phyloP scores from a whole-genome alignment of 1,284 basidiomycete species.

The Papiliotrema flavescens region DNA sequence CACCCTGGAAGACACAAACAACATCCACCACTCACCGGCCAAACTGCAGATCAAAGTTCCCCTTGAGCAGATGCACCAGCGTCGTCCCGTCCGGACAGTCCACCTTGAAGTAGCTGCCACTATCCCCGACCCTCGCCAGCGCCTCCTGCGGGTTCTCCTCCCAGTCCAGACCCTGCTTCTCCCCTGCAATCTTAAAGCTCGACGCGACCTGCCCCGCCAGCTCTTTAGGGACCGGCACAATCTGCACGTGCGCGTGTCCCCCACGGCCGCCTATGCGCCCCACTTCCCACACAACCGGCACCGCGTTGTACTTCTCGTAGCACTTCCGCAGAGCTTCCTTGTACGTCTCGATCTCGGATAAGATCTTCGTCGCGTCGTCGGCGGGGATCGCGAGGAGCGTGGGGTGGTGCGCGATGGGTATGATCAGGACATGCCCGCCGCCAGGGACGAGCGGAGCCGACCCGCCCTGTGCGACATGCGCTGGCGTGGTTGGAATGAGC shows the following conservation, averaged over 20 bases:
- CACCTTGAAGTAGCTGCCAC: constrained; percentile 78
- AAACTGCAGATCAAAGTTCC: constrained; percentile 85
- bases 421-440: constrained; percentile 86
- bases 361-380: constrained; percentile 68
- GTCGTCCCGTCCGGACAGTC: constrained; percentile 81
- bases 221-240: constrained; percentile 69
- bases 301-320: constrained; percentile 66
- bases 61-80: constrained; percentile 77
- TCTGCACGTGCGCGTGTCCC: constrained; percentile 91
- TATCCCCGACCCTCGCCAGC: constrained; percentile 51
- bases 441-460: constrained; percentile 67
- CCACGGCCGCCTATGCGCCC: constrained; percentile 74
- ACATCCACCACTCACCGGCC: constrained; percentile 64
- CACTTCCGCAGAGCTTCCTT: constrained; percentile 68
- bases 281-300: constrained; percentile 81
- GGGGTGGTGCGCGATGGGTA: constrained; percentile 70
- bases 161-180: constrained; percentile 61
- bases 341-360: constrained; percentile 76
- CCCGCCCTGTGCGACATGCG: constrained; percentile 45
- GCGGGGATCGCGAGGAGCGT: constrained; percentile 65
- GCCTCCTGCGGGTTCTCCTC: constrained; percentile 63
- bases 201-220: constrained; percentile 63
- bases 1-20: background rate
- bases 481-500: constrained; percentile 67
- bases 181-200: constrained; percentile 67